Conservation (phyloP, 2,329 filamentous ascomycete genomes). For the Ascochyta clinopodiicola region DNA sequence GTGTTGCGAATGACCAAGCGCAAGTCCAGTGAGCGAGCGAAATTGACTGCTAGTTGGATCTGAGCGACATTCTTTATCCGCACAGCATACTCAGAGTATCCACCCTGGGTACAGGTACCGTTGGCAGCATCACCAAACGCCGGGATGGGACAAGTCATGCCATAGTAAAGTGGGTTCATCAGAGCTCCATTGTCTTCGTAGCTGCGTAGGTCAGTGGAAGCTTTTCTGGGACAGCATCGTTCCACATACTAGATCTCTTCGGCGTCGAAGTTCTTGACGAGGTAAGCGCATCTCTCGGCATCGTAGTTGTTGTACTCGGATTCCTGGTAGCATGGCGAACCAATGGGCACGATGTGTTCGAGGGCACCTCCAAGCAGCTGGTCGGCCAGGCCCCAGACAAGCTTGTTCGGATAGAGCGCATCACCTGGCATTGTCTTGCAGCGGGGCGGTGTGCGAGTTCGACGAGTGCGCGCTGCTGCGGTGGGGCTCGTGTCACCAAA, state of each 20-base stretch:
- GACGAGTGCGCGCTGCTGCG: conserved; percentile 8
- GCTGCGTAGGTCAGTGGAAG: conserved; percentile 11
- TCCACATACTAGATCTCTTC: conserved; percentile 31
- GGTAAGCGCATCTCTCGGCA: conserved; percentile 29
- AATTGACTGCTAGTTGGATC: conserved; percentile 43
- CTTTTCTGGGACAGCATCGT: neutral
- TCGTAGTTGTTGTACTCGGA: conserved; percentile 40
- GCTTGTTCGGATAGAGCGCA: conserved; percentile 28
- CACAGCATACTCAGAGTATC: conserved; percentile 37
- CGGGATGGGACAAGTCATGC: conserved; percentile 37
- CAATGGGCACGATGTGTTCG: conserved; percentile 36
- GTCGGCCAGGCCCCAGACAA: conserved; percentile 31
- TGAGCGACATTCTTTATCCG: conserved; percentile 40
- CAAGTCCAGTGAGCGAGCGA: conserved; percentile 40
- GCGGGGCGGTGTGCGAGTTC: conserved; percentile 16
- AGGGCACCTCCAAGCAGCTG: conserved; percentile 33
- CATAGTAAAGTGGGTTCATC: conserved; percentile 40
- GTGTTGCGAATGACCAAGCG: conserved; percentile 43
- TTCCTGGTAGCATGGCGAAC: conserved; percentile 37
- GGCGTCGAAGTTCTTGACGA: conserved; percentile 23
- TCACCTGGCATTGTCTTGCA: conserved; percentile 43
- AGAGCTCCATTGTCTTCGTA: conserved; percentile 34
- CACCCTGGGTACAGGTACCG: conserved; percentile 40
- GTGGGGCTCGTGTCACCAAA: conserved; percentile 38
- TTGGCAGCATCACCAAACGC: conserved; percentile 22